Base-by-base conservation (phyloP, 345 rosid species). In the Durio zibethinus region DNA sequence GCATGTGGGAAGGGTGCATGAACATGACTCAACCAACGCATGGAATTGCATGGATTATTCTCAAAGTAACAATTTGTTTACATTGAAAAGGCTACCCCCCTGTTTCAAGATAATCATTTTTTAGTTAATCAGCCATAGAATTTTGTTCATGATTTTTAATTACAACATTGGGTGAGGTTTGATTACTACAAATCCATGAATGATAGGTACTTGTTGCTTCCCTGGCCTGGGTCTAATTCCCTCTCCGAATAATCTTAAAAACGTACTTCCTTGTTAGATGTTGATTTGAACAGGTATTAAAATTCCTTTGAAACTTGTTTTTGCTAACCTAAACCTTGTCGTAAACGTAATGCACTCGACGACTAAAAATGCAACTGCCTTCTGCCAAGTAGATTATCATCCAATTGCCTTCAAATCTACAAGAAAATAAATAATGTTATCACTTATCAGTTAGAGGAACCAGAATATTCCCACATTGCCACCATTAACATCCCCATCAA, bases 401-500 rank as follows among this genome's bases (percentile, higher is more conserved):
- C n/a, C n/a, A n/a, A 33, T 1, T n/a, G 50, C 47, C 15, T 65
- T 65, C 71, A 65, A 40, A 67, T 40, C 52, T 21, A 56, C 29
- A 8, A 4, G 61, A 56, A 57, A 57, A 23, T 57, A 57, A 57
- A 23, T 4, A 9, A 57, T 2, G 3, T 29, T 60, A 60, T 56
- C 36, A 27, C 3, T 60, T n/a, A n/a, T n/a, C n/a, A n/a, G n/a
- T 27, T 29, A 20, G 6, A 53, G 15, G 20, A 18, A 45, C 16
- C 42, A 35, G 23, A 80, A 80, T 72, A 72, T 80, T 72, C 18
- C 12, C 20, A 15, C 31, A 42, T 74, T 66, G 31, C 53, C 72
- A 29, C 74, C 65, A 66, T 60, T 43, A 74, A 66, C 78, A 43
- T 66, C 66, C 52, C 40, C 48, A 66, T 74, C 78, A 79, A 36